phyloP scores from a whole-genome alignment of 139 green algal genomes.

The Micromonas pusilla region DNA sequence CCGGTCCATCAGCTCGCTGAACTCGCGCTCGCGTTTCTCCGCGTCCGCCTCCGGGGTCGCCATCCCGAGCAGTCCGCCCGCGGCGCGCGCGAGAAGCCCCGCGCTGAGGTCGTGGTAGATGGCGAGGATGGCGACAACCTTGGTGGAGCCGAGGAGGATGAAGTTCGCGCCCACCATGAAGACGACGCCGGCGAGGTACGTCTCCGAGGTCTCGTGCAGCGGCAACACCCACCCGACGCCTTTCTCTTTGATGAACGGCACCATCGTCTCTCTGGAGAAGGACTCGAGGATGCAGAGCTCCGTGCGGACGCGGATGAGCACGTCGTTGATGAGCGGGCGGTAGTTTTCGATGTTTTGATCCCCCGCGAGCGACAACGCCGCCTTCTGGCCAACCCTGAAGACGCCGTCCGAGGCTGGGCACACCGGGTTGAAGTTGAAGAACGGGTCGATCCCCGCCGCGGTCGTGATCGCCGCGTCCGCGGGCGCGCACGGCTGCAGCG shows the following conservation, averaged over 20 bases:
- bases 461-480: background rate
- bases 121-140: slow-evolving; percentile 37
- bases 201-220: slow-evolving; percentile 32
- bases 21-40: slow-evolving; percentile 10
- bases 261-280: slow-evolving; percentile 30
- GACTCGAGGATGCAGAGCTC: slow-evolving; percentile 36
- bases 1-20: slow-evolving; percentile 29
- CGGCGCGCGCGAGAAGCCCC: slow-evolving; percentile 12
- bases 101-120: slow-evolving; percentile 35
- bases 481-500: background rate
- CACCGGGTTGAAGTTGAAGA: slow-evolving; percentile 32
- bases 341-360: slow-evolving; percentile 38
- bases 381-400: slow-evolving; percentile 28
- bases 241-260: slow-evolving; percentile 36
- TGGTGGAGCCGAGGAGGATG: slow-evolving; percentile 35
- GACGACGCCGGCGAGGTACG: slow-evolving; percentile 35
- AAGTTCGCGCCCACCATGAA: slow-evolving; percentile 39
- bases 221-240: slow-evolving; percentile 34
- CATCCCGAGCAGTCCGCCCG: slow-evolving; percentile 4
- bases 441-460: slow-evolving; percentile 20
- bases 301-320: slow-evolving; percentile 36
- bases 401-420: slow-evolving; percentile 30
- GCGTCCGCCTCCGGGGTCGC: background rate
- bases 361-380: slow-evolving; percentile 19
- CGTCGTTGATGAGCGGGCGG: slow-evolving; percentile 37